Conservation (phyloP, 208 protist species). For the Trypanosoma boissoni region DNA sequence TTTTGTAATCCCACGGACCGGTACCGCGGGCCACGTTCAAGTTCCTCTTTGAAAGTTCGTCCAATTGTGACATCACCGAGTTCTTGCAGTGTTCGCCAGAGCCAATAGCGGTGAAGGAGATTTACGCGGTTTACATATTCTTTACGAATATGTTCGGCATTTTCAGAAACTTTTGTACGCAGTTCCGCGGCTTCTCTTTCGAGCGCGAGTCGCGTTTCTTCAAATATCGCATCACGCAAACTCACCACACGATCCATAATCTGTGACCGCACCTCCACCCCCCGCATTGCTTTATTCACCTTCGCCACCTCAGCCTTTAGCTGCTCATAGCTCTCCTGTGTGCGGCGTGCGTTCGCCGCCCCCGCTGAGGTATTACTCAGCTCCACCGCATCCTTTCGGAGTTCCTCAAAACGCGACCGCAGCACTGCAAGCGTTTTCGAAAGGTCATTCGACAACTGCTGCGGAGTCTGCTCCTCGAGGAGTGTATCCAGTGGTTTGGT, state of each 20-base stretch:
- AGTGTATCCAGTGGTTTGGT: slow-evolving; percentile 8
- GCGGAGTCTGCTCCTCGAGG: slow-evolving; percentile 31
- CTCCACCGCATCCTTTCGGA: no score
- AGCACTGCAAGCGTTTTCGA: slow-evolving; percentile 49
- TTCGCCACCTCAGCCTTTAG: slow-evolving; percentile 53
- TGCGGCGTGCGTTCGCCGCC: slow-evolving; percentile 31
- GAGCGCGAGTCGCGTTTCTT: slow-evolving; percentile 26
- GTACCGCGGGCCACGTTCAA: slow-evolving; percentile 77
- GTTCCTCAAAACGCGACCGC: slow-evolving; percentile 33
- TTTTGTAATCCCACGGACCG: slow-evolving; percentile 81
- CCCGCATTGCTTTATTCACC: slow-evolving; percentile 44
- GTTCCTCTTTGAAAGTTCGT: slow-evolving; percentile 74
- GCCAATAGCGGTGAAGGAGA: slow-evolving; percentile 83
- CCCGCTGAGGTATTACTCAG: no score
- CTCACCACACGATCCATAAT: slow-evolving; percentile 51
- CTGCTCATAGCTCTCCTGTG: slow-evolving; percentile 46
- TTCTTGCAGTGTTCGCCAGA: slow-evolving; percentile 80
- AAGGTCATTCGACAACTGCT: slow-evolving; percentile 50
- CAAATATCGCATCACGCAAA: slow-evolving; percentile 30
- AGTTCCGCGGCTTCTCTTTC: slow-evolving; percentile 47
- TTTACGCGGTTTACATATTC: slow-evolving; percentile 73
- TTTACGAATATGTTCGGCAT: slow-evolving; percentile 48
- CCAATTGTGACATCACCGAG: slow-evolving; percentile 74
- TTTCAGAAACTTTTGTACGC: slow-evolving; percentile 25
- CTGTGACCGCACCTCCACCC: slow-evolving; percentile 44